Conservation (phyloP, 2,329 filamentous ascomycete genomes). For the Hymenoscyphus fructigenus region DNA sequence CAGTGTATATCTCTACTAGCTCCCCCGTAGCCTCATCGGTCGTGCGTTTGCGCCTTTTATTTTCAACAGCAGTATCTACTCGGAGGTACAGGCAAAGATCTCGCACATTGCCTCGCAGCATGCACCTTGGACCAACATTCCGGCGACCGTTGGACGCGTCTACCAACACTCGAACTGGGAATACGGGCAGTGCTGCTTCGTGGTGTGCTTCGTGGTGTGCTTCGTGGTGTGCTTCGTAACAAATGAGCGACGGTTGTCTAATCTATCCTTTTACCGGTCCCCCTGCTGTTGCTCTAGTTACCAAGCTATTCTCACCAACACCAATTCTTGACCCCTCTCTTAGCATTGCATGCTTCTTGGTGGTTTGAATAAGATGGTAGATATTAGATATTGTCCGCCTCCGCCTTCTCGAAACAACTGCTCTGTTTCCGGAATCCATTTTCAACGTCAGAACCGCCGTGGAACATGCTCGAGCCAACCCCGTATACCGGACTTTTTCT, state of each 20-base stretch:
- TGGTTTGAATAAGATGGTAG: neutral
- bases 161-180: neutral
- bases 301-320: too few relatives aligned
- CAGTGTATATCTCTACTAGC: neutral
- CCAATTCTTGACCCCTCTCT: too few relatives aligned
- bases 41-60: neutral
- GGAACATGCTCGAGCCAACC: neutral
- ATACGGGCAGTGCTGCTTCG: neutral
- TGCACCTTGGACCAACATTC: neutral
- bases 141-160: slow-evolving; percentile 1
- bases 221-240: slow-evolving; percentile 1
- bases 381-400: neutral
- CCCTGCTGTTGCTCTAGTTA: neutral
- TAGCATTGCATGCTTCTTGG: too few relatives aligned
- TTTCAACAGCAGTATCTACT: neutral
- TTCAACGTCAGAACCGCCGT: too few relatives aligned
- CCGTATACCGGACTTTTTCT: neutral
- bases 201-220: neutral
- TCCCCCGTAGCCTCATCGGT: neutral
- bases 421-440: neutral
- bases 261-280: neutral
- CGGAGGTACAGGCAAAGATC: too few relatives aligned
- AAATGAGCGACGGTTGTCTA: neutral
- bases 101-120: neutral
- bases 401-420: neutral